Evolutionary conservation across 345 rosid species (phyloP).

Genomic region (Citrus unshiu): DNA sequence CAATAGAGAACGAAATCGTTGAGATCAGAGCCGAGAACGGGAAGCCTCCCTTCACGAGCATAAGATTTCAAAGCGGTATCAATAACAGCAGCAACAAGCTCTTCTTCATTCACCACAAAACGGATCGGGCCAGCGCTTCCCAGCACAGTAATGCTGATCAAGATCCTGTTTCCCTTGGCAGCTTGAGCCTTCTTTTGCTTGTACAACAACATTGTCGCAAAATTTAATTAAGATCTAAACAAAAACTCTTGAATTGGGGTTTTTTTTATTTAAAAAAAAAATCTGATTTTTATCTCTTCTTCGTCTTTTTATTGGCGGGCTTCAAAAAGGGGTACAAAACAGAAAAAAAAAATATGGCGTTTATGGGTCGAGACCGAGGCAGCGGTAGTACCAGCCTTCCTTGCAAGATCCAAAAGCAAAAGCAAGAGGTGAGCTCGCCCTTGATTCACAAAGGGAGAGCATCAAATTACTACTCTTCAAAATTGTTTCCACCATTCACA

Average conservation of each 20-base stretch:
- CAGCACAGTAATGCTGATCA: constrained; percentile 73
- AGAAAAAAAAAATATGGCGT: not conserved
- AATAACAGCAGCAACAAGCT: constrained; percentile 71
- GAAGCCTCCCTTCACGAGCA: constrained; percentile 99
- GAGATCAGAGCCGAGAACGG: constrained; percentile 77
- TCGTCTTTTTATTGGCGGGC: not conserved
- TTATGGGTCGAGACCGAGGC: constrained; percentile 96
- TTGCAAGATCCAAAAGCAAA: constrained; percentile 98
- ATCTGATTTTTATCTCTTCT: not conserved
- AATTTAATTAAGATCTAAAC: constrained; percentile 9
- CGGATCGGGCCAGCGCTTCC: constrained; percentile 99
- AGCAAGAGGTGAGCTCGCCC: constrained; percentile 78
- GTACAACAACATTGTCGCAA: constrained; percentile 60
- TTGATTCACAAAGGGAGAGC: constrained; percentile 79
- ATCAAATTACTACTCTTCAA: constrained; percentile 43
- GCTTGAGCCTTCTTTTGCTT: constrained; percentile 76
- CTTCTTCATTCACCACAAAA: constrained; percentile 73
- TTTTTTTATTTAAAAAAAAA: not conserved
- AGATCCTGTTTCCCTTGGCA: constrained; percentile 63
- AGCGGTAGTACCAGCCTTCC: constrained; percentile 99
- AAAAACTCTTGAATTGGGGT: constrained; percentile 1
- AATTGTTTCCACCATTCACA: constrained; percentile 97
- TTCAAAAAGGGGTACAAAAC: not conserved
- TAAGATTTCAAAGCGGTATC: constrained; percentile 77
- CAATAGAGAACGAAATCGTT: constrained; percentile 77